Evolutionary conservation across 495 filamentous ascomycete genomes (phyloP).

Genomic region (Elasticomyces elasticus): DNA sequence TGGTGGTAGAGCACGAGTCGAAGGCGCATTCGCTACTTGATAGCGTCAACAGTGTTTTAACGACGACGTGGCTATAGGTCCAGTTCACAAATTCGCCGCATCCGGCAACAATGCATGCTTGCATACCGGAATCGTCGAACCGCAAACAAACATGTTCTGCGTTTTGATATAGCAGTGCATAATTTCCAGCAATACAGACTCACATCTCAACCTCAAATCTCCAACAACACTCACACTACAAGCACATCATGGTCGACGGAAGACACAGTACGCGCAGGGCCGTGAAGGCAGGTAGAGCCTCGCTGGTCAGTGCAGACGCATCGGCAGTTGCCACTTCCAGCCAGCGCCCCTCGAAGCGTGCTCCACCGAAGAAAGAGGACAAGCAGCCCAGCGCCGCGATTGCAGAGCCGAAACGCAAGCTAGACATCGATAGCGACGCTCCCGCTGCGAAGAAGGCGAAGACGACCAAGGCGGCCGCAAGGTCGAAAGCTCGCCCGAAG

Average conservation of each 20-base stretch:
- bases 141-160: too few relatives aligned
- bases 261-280: slow-evolving; percentile 1
- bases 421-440: neutral
- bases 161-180: too few relatives aligned
- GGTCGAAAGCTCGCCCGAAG: neutral
- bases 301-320: neutral
- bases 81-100: too few relatives aligned
- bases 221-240: too few relatives aligned
- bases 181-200: too few relatives aligned
- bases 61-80: too few relatives aligned
- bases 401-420: neutral
- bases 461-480: neutral
- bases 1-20: too few relatives aligned
- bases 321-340: neutral
- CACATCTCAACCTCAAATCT: too few relatives aligned
- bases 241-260: slow-evolving; percentile 1
- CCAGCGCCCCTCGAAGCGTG: neutral
- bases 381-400: neutral
- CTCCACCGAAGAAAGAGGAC: neutral
- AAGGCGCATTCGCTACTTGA: too few relatives aligned
- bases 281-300: neutral
- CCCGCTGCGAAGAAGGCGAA: neutral
- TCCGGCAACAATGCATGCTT: too few relatives aligned
- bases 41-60: too few relatives aligned
- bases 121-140: too few relatives aligned